Conservation (phyloP, 352 stramenopile species). For the Phytophthora fragariae region DNA sequence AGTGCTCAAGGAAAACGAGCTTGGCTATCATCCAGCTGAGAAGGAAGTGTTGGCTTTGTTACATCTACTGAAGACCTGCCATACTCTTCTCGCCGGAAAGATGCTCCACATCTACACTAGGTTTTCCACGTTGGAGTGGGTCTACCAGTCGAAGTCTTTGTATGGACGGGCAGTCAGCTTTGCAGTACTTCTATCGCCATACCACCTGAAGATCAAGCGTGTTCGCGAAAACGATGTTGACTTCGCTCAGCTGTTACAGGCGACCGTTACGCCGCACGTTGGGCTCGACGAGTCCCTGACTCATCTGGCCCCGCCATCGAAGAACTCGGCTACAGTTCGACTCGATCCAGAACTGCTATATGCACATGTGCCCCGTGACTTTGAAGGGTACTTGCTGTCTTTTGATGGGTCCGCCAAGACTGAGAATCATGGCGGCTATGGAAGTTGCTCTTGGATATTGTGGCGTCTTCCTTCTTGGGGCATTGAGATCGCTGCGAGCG, state of each 20-base stretch:
- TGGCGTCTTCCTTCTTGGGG: neutral
- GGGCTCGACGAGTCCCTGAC: too few species aligned
- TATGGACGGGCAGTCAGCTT: too few species aligned
- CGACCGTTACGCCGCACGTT: too few species aligned
- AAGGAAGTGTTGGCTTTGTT: constrained; percentile 6
- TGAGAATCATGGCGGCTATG: neutral
- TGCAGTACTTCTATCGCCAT: too few species aligned
- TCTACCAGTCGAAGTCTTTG: neutral
- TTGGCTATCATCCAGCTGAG: constrained; percentile 4
- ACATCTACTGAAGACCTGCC: neutral
- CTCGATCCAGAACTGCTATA: neutral
- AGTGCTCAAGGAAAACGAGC: constrained; percentile 4
- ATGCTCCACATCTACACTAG: neutral
- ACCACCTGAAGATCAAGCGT: too few species aligned
- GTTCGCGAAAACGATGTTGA: too few species aligned
- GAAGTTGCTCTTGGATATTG: neutral
- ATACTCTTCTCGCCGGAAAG: neutral
- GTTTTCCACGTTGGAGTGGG: constrained; percentile 5
- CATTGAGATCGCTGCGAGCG: neutral
- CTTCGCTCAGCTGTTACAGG: too few species aligned
- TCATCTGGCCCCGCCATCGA: too few species aligned
- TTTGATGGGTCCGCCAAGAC: neutral
- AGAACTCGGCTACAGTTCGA: too few species aligned
- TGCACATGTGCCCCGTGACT: neutral
- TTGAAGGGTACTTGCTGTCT: neutral